Conservation (phyloP, 139 green algal species). For the Chlorella sp. region DNA sequence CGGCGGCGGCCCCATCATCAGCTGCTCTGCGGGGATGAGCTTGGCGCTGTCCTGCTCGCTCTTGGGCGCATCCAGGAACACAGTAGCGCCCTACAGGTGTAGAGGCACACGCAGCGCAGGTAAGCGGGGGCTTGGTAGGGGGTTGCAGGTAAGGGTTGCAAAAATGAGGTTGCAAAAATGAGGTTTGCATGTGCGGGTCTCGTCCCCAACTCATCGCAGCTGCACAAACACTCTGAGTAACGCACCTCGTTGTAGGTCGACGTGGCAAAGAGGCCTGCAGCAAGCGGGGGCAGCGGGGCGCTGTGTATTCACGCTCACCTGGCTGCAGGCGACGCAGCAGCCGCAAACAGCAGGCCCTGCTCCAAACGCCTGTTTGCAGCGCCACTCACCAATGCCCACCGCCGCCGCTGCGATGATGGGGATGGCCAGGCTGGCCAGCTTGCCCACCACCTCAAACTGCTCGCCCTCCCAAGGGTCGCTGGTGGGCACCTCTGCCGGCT, state of each 20-base stretch:
- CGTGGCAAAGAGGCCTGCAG: constrained; percentile 29
- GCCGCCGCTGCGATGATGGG: constrained; percentile 12
- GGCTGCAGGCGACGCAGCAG: too few species aligned
- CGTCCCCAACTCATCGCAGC: too few species aligned
- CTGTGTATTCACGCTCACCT: too few species aligned
- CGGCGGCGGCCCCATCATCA: not conserved
- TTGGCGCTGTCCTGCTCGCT: not conserved
- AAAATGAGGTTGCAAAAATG: too few species aligned
- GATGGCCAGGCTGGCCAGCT: constrained; percentile 21
- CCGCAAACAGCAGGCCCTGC: too few species aligned
- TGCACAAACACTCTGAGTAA: too few species aligned
- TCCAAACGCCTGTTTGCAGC: too few species aligned
- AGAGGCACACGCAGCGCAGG: not conserved
- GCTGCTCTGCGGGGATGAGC: constrained; percentile 12
- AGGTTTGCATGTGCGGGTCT: too few species aligned
- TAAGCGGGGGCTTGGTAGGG: not conserved
- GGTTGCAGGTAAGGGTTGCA: too few species aligned
- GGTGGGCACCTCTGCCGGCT: not conserved
- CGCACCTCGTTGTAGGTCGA: constrained; percentile 37
- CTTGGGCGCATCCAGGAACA: constrained; percentile 34
- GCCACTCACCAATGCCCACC: constrained; percentile 11
- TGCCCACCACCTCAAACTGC: constrained; percentile 32
- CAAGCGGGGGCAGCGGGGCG: too few species aligned
- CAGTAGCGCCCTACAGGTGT: not conserved
- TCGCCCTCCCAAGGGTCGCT: constrained; percentile 29